These are phyloP conservation scores for Talaromyces pinophilus DNA, from an alignment of 2,329 filamentous ascomycete genomes.

Conservation along the genomic window DNA sequence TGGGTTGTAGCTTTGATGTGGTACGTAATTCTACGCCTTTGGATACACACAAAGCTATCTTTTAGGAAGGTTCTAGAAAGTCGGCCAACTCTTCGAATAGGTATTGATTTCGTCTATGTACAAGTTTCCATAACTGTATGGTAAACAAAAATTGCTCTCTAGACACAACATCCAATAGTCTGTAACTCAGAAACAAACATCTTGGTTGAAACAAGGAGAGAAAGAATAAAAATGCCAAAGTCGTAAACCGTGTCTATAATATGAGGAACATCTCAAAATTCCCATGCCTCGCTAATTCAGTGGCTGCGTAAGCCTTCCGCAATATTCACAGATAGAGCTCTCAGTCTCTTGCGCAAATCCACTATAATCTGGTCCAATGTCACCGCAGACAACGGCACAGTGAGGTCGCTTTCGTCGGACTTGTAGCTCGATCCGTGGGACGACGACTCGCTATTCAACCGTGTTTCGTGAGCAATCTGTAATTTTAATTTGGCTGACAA, in stretches of 20 bases:
- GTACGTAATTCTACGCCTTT: neutral
- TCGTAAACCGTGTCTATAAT: neutral
- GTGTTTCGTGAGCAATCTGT: conserved; percentile 11
- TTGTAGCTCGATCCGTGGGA: neutral
- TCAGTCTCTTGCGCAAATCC: neutral
- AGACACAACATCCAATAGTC: neutral
- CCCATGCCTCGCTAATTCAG: neutral
- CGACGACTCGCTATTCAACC: neutral
- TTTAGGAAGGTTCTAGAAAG: neutral
- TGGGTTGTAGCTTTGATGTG: neutral
- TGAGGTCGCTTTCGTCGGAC: neutral
- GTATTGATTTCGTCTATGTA: neutral
- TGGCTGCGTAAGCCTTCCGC: neutral
- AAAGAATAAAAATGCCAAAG: neutral
- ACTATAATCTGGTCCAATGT: neutral
- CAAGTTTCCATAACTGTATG: neutral
- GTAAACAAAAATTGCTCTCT: neutral
- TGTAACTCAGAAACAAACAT: neutral
- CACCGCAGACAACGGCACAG: neutral
- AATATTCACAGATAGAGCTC: neutral
- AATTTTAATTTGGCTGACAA: conserved; percentile 27
- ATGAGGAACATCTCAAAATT: neutral
- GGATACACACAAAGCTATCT: neutral
- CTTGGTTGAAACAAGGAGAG: neutral
- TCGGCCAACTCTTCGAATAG: neutral